These are phyloP conservation scores for Nemania abortiva DNA, from an alignment of 2,329 filamentous ascomycete genomes.

Conservation along the genomic window DNA sequence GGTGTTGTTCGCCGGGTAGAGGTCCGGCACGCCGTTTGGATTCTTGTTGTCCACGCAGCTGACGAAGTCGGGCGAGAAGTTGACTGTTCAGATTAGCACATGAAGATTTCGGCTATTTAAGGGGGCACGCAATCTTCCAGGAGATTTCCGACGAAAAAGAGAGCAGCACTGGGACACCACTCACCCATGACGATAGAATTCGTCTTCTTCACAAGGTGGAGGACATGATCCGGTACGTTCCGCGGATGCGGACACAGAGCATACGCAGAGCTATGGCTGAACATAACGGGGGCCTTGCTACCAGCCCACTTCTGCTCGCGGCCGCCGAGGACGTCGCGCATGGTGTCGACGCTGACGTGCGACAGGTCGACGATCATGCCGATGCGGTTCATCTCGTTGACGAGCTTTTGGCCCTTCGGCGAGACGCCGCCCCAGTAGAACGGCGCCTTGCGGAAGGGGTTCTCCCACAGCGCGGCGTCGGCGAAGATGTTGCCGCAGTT, in stretches of 20 bases:
- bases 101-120: background rate
- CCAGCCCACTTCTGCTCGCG: conserved; percentile 69
- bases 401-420: conserved; percentile 72
- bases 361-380: conserved; percentile 94
- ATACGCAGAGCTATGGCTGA: conserved; percentile 87
- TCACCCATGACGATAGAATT: conserved; percentile 81
- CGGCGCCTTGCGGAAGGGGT: conserved; percentile 62
- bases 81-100: conserved; percentile 62
- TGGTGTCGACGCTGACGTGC: conserved; percentile 82
- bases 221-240: conserved; percentile 88
- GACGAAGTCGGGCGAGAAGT: conserved; percentile 86
- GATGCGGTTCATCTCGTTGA: conserved; percentile 92
- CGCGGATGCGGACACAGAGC: conserved; percentile 87
- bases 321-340: conserved; percentile 82
- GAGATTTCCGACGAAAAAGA: background rate
- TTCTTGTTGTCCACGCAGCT: conserved; percentile 74
- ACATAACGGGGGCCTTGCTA: conserved; percentile 85
- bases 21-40: conserved; percentile 74
- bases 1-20: conserved; percentile 76
- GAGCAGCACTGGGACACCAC: conserved; percentile 16
- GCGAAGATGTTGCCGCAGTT: conserved; percentile 94
- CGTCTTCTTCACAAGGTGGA: conserved; percentile 78
- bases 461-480: conserved; percentile 79
- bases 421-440: conserved; percentile 80
- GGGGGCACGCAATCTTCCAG: background rate